Conservation (phyloP, 805 yeast species). For the Candida ponderosae region DNA sequence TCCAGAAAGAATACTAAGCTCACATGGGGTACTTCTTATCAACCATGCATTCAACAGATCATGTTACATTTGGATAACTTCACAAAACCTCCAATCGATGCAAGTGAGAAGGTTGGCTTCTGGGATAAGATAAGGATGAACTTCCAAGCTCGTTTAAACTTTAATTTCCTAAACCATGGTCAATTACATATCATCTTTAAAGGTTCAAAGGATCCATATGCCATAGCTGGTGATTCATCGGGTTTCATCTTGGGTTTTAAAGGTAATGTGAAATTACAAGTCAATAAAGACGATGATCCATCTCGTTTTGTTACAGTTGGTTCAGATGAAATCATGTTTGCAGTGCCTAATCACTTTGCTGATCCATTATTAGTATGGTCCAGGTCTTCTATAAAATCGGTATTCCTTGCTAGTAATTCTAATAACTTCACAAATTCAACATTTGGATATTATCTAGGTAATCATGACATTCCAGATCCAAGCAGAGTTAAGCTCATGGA, state of each 20-base stretch:
- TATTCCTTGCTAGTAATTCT: constrained; percentile 39
- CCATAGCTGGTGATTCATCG: constrained; percentile 53
- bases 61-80: constrained; percentile 75
- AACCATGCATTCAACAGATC: constrained; percentile 75
- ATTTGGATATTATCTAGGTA: constrained; percentile 38
- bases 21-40: constrained; percentile 80
- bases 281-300: constrained; percentile 66
- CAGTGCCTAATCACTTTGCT: constrained; percentile 69
- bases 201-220: constrained; percentile 77
- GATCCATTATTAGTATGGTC: constrained; percentile 51
- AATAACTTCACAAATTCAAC: constrained; percentile 35
- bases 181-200: constrained; percentile 54
- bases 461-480: constrained; percentile 12
- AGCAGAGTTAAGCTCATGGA: constrained; percentile 16
- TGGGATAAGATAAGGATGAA: constrained; percentile 85
- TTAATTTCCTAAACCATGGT: constrained; percentile 43
- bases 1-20: constrained; percentile 55
- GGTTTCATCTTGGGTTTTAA: constrained; percentile 76
- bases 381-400: constrained; percentile 33
- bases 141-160: constrained; percentile 61
- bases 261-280: constrained; percentile 45
- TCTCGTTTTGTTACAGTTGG: constrained; percentile 54
- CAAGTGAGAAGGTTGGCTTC: constrained; percentile 76
- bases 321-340: constrained; percentile 57
- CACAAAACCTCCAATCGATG: constrained; percentile 85